These are phyloP conservation scores for Blakeslea trispora DNA, from an alignment of 371 early-diverging fungal species.

Conservation along the genomic window DNA sequence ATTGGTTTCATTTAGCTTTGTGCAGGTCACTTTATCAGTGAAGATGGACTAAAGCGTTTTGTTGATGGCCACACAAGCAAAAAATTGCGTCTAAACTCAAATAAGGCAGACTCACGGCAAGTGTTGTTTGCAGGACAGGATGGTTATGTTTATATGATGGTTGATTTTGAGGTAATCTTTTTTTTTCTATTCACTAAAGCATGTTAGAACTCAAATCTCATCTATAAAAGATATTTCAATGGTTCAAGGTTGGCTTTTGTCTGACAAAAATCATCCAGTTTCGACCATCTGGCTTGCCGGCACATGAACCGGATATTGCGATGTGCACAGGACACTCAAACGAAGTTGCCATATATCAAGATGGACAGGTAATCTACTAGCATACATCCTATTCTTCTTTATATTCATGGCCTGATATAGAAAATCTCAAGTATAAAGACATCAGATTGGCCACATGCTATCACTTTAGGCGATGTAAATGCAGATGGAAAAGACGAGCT, in stretches of 20 bases:
- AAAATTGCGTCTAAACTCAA: constrained; percentile 2
- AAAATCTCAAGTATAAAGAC: constrained; percentile 33
- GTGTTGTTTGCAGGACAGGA: constrained; percentile 48
- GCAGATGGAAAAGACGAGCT: constrained; percentile 49
- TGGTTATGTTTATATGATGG: constrained; percentile 48
- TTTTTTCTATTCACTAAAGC: background rate
- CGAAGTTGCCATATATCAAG: constrained; percentile 34
- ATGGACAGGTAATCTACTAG: constrained; percentile 36
- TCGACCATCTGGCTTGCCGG: constrained; percentile 29
- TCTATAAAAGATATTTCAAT: constrained; percentile 29
- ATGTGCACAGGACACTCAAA: constrained; percentile 49
- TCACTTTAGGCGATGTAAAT: constrained; percentile 50
- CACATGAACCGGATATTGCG: constrained; percentile 42
- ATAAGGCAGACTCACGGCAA: constrained; percentile 28
- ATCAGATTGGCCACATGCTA: constrained; percentile 45
- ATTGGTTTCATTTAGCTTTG: constrained; percentile 32
- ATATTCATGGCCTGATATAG: constrained; percentile 9
- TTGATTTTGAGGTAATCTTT: constrained; percentile 39
- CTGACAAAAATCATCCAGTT: constrained; percentile 33
- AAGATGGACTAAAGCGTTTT: constrained; percentile 15
- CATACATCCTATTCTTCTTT: background rate
- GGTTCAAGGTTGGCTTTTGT: constrained; percentile 41
- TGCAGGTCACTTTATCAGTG: constrained; percentile 40
- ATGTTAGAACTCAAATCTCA: background rate
- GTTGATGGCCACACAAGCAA: background rate